phyloP scores from a whole-genome alignment of 768 basidiomycete genomes.

The Amanita thiersii region DNA sequence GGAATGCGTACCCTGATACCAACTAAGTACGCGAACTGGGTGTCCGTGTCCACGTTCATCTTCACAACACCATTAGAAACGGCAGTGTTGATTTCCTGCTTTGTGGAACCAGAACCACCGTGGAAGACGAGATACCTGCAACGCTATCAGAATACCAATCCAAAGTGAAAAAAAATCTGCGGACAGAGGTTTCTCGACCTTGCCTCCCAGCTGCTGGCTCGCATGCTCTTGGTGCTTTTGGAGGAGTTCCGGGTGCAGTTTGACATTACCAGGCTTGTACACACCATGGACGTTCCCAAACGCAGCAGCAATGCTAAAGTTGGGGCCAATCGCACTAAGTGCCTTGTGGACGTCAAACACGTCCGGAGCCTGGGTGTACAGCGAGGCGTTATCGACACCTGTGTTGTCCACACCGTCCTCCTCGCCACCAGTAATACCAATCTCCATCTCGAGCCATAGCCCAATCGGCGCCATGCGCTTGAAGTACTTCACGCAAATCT shows the following conservation, averaged over 20 bases:
- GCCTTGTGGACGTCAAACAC: constrained; percentile 87
- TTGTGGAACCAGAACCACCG: constrained; percentile 96
- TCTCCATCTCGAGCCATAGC: constrained; percentile 99
- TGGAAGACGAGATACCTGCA: constrained; percentile 97
- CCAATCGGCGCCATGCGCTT: constrained; percentile 88
- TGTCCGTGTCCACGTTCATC: constrained; percentile 99
- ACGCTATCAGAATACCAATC: constrained; percentile 1
- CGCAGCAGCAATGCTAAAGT: constrained; percentile 96
- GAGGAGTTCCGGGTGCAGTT: constrained; percentile 84
- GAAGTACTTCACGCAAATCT: constrained; percentile 90
- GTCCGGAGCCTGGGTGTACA: constrained; percentile 98
- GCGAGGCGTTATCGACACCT: constrained; percentile 81
- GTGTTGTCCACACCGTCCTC: constrained; percentile 99
- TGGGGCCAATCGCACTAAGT: constrained; percentile 76
- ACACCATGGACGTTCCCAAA: constrained; percentile 99
- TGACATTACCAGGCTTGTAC: constrained; percentile 98
- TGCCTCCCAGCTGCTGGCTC: constrained; percentile 55
- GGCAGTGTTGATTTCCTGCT: constrained; percentile 91
- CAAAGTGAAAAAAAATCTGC: constrained; percentile 18
- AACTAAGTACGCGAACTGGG: constrained; percentile 83
- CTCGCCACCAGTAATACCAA: constrained; percentile 99
- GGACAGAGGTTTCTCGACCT: constrained; percentile 72
- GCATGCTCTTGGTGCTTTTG: constrained; percentile 83
- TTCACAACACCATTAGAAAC: constrained; percentile 93
- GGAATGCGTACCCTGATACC: constrained; percentile 59